phyloP scores from a whole-genome alignment of 305 asterid species.

The Fraxinus sp. region DNA sequence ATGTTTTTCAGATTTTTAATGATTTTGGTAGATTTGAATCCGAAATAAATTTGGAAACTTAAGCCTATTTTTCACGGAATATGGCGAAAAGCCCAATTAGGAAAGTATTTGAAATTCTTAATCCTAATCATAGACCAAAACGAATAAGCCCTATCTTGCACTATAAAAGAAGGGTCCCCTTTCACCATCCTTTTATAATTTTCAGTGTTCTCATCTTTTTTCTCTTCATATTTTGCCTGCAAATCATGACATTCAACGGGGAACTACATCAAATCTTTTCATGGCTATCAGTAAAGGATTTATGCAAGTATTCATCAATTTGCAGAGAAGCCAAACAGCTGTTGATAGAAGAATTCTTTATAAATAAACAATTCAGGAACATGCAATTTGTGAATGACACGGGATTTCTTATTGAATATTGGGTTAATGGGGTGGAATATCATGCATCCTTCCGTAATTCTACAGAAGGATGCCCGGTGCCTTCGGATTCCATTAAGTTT shows the following conservation, averaged over 20 bases:
- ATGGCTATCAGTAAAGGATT: neutral
- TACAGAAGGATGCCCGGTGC: neutral
- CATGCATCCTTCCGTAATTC: neutral
- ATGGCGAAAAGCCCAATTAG: too few relatives aligned
- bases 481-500: neutral
- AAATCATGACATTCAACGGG: neutral
- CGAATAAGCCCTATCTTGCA: neutral
- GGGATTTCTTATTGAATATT: neutral
- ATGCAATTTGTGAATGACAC: neutral
- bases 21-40: too few relatives aligned
- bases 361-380: neutral
- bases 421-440: neutral
- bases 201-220: too few relatives aligned
- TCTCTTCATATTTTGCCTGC: neutral
- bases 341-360: neutral
- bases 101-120: too few relatives aligned
- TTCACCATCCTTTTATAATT: neutral
- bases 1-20: too few relatives aligned
- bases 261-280: neutral
- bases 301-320: neutral
- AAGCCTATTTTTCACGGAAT: too few relatives aligned
- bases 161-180: neutral
- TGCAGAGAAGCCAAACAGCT: neutral
- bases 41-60: too few relatives aligned
- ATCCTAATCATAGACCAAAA: too few relatives aligned